Base-by-base conservation (phyloP, 2,329 filamentous ascomycete genomes). In the Coccinonectria pachysandricola region DNA sequence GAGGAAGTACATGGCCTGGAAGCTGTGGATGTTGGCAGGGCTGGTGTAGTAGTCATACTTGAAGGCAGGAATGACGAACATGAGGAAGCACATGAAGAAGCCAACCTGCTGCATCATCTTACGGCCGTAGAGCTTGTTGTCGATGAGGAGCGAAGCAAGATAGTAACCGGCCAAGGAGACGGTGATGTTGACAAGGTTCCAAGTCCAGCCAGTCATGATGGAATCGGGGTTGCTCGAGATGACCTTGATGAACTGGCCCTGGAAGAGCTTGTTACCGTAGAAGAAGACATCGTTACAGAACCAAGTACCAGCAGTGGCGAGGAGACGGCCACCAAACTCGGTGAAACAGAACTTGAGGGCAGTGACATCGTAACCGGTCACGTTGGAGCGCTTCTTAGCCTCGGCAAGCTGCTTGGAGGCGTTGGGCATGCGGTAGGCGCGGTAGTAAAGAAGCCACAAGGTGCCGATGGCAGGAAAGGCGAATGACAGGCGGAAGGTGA, bases 281-380 rank as follows among this genome's bases (percentile, higher is more conserved):
- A 96, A 96, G 70, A 96, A 95, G 41, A 96, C 80, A 50, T 96
- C 88, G 57, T 96, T 96, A 62, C 79, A 83, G 59, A 88, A 96
- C 88, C 88, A 96, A 18, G 77, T 73, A 30, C 82, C 82, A 8
- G 87, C 77, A 12, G 88, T 95, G 25, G 88, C 88, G 12, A 94
- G 49, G 13, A 96, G 61, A 42, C 88, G 85, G 27, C 81, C 79
- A 24, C 86, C 85, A 42, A 95, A 96, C 62, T 92, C 75, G 31
- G 60, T 71, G 58, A 87, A 74, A 23, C 84, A 88, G 46, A 84
- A 64, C 42, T 71, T 71, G 28, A 96, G 68, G 15, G 88, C 92
- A 44, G 79, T 62, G n/a, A 82, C 64, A 49, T 96, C 88, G 63
- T 96, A 96, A 31, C 88, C 88, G 6, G 87, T 95, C 28, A 95